Evolutionary conservation across 2,329 filamentous ascomycete species (phyloP), one percentile per base, ranked within the genome.

Genomic region (Cladorrhinum sp.): DNA sequence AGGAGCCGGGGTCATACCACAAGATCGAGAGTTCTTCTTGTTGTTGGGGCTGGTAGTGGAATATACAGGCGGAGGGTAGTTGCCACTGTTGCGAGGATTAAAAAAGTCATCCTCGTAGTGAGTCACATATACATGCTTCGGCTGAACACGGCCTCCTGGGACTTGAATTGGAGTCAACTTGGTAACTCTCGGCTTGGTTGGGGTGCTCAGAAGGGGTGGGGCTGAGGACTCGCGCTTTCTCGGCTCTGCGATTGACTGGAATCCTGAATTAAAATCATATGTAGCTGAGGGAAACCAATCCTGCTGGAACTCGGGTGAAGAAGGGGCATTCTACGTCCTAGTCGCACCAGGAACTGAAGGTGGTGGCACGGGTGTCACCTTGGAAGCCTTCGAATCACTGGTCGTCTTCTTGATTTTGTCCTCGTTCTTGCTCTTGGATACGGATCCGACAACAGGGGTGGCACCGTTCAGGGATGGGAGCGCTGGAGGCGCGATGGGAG

Each of bases 361-460:
- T 10, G 70, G 68, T 22, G 56, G 38, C 24, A 68, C 58, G 1
- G 70, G 70, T 10, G 70, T 72, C 57, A 69, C 59, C 62, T 68
- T 68, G 18, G 62, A 12, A 22, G 61, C 52, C 27, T 50, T 63
- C 8, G 61, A 48, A 4, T 54, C 65, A 58, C 55, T 63, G 29
- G 62, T 53, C 53, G 57, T 63, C 23, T 61, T 64, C 57, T 66
- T 61, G 18, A 60, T 27, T 22, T 58, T 56, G n/a, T 59, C 58
- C 9, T 64, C 57, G 27, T 58, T 64, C 58, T 63, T 64, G 27
- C 57, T 60, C 63, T 71, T 74, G 54, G 60, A 36, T 41, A 22
- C 38, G 18, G 58, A 57, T 20, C 22, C 18, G 23, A 20, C 38
- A 13, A 25, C 29, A 10, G 53, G 53, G 10, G 53, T 29, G 12